Evolutionary conservation across 1,284 basidiomycete species (phyloP).

Genomic region (Singerocomus inundabilis): DNA sequence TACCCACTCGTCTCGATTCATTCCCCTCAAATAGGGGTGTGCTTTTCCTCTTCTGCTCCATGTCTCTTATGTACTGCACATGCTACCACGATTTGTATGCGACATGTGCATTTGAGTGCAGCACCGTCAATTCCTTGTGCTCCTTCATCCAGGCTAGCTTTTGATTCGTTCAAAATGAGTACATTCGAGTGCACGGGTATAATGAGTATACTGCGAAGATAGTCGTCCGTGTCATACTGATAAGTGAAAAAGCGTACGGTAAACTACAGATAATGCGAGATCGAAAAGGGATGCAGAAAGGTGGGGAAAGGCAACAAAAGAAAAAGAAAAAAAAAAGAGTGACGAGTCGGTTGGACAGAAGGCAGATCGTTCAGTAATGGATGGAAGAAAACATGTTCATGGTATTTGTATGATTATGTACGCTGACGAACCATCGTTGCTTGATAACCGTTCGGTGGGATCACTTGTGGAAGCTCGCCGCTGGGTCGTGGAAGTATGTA

Average conservation of each 20-base stretch:
- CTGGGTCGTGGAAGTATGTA: conserved; percentile 50
- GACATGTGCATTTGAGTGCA: conserved; percentile 16
- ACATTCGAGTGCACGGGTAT: conserved; percentile 44
- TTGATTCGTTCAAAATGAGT: conserved; percentile 41
- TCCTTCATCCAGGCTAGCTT: conserved; percentile 9
- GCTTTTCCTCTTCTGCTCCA: not conserved
- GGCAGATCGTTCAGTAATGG: conserved; percentile 28
- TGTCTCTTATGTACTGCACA: conserved; percentile 20
- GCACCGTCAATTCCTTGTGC: conserved; percentile 1
- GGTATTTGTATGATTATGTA: conserved; percentile 31
- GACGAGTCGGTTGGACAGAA: conserved; percentile 24
- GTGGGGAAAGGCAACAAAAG: conserved; percentile 2
- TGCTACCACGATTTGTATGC: conserved; percentile 29
- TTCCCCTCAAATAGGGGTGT: conserved; percentile 53
- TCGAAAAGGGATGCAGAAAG: conserved; percentile 29
- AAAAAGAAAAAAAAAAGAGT: conserved; percentile 23
- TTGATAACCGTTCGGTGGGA: conserved; percentile 49
- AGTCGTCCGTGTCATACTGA: conserved; percentile 44
- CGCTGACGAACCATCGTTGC: conserved; percentile 52
- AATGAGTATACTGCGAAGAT: conserved; percentile 47
- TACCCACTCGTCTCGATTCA: conserved; percentile 68
- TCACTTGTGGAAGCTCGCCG: conserved; percentile 42
- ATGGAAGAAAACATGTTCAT: conserved; percentile 7
- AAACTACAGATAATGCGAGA: conserved; percentile 43
- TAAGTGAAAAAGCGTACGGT: conserved; percentile 39